Percentiles rank a stretch among this genome's conserved stretches.
phyloP scores from a whole-genome alignment of 2,329 filamentous ascomycete species.

The Aspergillus intermedius region DNA sequence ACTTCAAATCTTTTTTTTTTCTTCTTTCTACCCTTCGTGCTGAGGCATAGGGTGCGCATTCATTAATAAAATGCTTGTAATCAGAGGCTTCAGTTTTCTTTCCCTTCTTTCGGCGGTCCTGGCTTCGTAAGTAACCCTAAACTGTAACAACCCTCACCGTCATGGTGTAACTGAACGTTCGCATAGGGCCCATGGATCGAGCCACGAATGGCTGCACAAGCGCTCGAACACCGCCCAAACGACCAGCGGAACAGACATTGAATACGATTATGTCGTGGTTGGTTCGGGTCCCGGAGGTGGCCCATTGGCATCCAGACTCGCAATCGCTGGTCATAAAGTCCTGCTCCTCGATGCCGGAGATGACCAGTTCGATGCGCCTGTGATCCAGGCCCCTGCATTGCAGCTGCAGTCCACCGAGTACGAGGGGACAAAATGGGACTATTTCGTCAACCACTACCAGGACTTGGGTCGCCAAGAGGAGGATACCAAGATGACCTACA shows the following conservation, averaged over 20 bases:
- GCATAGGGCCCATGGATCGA: not conserved
- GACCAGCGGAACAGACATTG: not conserved
- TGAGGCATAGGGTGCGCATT: constrained; percentile 5
- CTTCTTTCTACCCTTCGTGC: not conserved
- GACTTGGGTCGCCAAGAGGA: constrained; percentile 47
- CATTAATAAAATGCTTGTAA: constrained; percentile 1
- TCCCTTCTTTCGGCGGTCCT: constrained; percentile 10
- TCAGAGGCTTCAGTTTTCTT: constrained; percentile 4
- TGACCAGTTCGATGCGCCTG: constrained; percentile 47
- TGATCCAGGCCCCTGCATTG: constrained; percentile 51
- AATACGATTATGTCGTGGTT: constrained; percentile 58
- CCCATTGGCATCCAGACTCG: constrained; percentile 53
- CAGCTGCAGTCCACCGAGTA: constrained; percentile 51
- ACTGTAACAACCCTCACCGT: too few species aligned
- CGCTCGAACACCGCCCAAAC: not conserved
- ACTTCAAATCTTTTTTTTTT: not conserved
- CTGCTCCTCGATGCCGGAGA: constrained; percentile 58
- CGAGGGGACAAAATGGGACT: constrained; percentile 54
- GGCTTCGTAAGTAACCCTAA: constrained; percentile 8
- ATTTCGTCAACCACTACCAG: constrained; percentile 57
- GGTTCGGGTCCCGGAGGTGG: constrained; percentile 56
- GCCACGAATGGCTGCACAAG: not conserved
- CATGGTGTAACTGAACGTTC: not conserved
- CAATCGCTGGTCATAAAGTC: constrained; percentile 53
- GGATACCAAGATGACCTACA: constrained; percentile 56